Conservation (phyloP, 768 basidiomycete species). For the Jaapia argillacea region DNA sequence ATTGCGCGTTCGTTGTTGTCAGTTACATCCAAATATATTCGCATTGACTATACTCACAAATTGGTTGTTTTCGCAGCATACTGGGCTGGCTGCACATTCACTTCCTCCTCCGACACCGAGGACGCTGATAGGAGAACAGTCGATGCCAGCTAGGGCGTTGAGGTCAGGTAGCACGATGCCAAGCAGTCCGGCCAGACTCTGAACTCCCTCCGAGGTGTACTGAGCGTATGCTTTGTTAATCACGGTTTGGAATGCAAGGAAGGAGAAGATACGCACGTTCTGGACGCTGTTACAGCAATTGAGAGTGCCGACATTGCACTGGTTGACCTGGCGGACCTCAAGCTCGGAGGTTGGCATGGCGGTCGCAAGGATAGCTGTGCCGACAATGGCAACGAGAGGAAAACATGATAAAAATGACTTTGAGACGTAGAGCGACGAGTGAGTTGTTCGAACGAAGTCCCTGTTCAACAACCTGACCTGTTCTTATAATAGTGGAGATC, state of each 20-base stretch:
- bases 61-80: slow-evolving; percentile 7
- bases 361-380: neutral
- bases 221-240: too few species aligned
- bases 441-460: too few species aligned
- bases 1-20: too few species aligned
- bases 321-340: neutral
- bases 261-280: too few species aligned
- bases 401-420: neutral
- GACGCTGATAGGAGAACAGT: slow-evolving; percentile 22
- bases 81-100: neutral
- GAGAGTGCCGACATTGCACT: neutral
- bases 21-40: too few species aligned
- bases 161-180: slow-evolving; percentile 13
- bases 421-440: too few species aligned
- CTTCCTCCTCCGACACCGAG: slow-evolving; percentile 5
- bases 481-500: too few species aligned
- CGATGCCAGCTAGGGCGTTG: slow-evolving; percentile 15
- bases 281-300: neutral
- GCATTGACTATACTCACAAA: too few species aligned
- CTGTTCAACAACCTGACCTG: too few species aligned
- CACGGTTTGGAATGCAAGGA: too few species aligned
- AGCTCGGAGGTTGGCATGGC: neutral
- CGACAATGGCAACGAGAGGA: neutral
- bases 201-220: too few species aligned
- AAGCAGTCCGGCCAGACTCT: slow-evolving; percentile 15